Conservation (phyloP, 768 basidiomycete species). For the Phylloporus arenicola region DNA sequence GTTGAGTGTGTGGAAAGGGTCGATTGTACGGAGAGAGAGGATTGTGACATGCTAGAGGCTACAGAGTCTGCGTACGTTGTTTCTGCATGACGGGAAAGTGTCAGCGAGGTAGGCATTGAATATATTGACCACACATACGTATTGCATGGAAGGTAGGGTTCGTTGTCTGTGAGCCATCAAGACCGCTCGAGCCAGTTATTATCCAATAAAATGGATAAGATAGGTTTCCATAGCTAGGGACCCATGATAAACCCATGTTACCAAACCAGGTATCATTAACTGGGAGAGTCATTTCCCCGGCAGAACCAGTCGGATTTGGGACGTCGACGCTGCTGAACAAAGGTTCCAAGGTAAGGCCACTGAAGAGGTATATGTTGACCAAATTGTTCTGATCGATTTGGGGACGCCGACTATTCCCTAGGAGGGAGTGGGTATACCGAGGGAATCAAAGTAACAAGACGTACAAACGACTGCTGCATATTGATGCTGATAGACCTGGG, state of each 20-base stretch:
- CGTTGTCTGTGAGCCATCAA: constrained; percentile 55
- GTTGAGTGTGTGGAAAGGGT: constrained; percentile 28
- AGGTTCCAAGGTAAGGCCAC: constrained; percentile 57
- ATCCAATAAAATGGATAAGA: constrained; percentile 76
- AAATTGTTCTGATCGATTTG: constrained; percentile 54
- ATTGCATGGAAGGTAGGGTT: constrained; percentile 76
- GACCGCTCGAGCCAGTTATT: constrained; percentile 47
- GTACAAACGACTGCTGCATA: constrained; percentile 77
- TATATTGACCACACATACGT: constrained; percentile 51
- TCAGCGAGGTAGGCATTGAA: constrained; percentile 6
- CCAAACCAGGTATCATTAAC: constrained; percentile 81
- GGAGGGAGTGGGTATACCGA: constrained; percentile 11
- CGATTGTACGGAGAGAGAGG: constrained; percentile 32
- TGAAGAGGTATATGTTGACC: constrained; percentile 76
- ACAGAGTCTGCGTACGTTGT: constrained; percentile 73
- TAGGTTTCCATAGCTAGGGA: constrained; percentile 40
- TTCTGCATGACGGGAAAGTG: constrained; percentile 38
- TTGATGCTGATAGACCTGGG: constrained; percentile 62
- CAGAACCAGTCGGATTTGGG: constrained; percentile 47
- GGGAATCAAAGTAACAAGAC: constrained; percentile 31
- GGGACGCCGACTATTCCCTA: constrained; percentile 75
- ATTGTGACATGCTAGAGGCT: constrained; percentile 47
- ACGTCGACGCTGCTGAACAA: constrained; percentile 43
- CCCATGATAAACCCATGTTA: constrained; percentile 41
- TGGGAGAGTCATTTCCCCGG: constrained; percentile 47